phyloP scores from a whole-genome alignment of 2,329 filamentous ascomycete species.

The Chrysosphaeria jannelii region DNA sequence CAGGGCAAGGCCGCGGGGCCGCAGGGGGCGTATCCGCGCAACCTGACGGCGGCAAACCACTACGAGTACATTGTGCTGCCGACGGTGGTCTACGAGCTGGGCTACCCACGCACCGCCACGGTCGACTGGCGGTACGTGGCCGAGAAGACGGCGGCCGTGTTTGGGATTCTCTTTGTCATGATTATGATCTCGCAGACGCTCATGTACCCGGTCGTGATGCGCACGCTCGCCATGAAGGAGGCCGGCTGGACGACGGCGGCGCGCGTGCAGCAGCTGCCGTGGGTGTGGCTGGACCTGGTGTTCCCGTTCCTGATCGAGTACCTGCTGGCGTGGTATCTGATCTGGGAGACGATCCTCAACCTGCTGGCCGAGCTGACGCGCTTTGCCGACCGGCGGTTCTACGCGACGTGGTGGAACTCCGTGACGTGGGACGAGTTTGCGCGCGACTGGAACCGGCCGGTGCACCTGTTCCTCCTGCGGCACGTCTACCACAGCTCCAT shows the following conservation, averaged over 20 bases:
- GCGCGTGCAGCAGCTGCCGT: slow-evolving; percentile 38
- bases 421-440: slow-evolving; percentile 46
- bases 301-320: slow-evolving; percentile 61
- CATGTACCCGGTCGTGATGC: slow-evolving; percentile 46
- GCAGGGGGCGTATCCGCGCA: slow-evolving; percentile 30
- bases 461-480: slow-evolving; percentile 47
- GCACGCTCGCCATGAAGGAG: slow-evolving; percentile 36
- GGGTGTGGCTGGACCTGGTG: slow-evolving; percentile 42
- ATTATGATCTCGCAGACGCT: slow-evolving; percentile 47
- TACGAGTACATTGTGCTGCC: slow-evolving; percentile 47
- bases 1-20: slow-evolving; percentile 24
- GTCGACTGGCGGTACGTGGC: slow-evolving; percentile 48
- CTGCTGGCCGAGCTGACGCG: slow-evolving; percentile 45
- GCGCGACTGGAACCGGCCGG: slow-evolving; percentile 48
- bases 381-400: slow-evolving; percentile 52
- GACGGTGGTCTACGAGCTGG: slow-evolving; percentile 50
- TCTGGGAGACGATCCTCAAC: slow-evolving; percentile 50
- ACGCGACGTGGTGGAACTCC: slow-evolving; percentile 32
- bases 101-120: slow-evolving; percentile 36
- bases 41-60: slow-evolving; percentile 32
- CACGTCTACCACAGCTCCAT: slow-evolving; percentile 60
- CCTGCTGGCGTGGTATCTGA: slow-evolving; percentile 49
- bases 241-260: slow-evolving; percentile 25
- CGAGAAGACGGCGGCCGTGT: slow-evolving; percentile 38
- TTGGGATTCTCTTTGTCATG: slow-evolving; percentile 51